Evolutionary conservation across 2,329 filamentous ascomycete genomes (phyloP).

Genomic region (Rhytidhysteron rufulum): DNA sequence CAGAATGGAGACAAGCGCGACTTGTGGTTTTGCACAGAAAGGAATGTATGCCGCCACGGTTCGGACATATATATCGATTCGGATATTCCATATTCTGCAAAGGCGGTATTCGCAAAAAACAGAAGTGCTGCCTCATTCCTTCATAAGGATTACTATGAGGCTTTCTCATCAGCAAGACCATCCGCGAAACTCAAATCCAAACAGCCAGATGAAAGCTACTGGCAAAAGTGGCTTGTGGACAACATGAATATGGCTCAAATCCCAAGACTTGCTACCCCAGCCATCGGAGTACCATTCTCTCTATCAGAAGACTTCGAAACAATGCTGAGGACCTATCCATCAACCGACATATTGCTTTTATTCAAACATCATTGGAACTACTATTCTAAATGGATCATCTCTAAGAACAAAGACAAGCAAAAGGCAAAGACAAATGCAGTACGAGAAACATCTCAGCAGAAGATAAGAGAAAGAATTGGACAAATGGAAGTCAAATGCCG

Average conservation of each 20-base stretch:
- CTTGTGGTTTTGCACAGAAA: slow-evolving; percentile 5
- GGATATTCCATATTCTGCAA: not conserved
- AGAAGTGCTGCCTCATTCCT: not conserved
- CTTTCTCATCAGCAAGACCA: no score
- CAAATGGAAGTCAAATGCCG: not conserved
- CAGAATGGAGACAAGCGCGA: not conserved
- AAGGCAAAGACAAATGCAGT: not conserved
- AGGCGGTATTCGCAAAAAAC: not conserved
- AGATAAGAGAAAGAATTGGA: not conserved
- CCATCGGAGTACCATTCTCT: not conserved
- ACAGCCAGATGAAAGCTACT: not conserved
- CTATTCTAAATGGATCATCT: not conserved
- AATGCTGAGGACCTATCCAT: not conserved
- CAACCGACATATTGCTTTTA: not conserved
- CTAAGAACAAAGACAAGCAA: not conserved
- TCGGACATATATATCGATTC: slow-evolving; percentile 2
- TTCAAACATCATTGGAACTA: not conserved
- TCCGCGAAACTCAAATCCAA: no score
- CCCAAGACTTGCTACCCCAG: not conserved
- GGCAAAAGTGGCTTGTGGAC: not conserved
- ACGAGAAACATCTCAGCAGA: not conserved
- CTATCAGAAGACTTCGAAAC: not conserved
- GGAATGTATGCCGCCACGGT: slow-evolving; percentile 1
- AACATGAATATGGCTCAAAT: not conserved
- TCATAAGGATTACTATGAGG: not conserved